Evolutionary conservation across 345 rosid species (phyloP), one percentile per base, ranked within the genome.

Genomic region (Cardiospermum halicacabum): DNA sequence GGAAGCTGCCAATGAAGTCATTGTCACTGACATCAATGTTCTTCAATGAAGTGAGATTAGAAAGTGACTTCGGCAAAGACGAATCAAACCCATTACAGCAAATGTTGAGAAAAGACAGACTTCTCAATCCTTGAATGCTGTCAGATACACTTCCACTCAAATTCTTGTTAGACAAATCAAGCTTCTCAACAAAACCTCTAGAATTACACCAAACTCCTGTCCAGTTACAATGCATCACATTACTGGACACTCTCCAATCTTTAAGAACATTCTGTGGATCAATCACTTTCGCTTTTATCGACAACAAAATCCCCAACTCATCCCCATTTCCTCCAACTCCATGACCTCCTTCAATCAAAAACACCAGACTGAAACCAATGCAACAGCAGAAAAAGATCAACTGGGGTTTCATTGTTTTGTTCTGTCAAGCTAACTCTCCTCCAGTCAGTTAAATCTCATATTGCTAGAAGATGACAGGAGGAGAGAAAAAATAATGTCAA

Each of bases 111-210:
- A 56, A 51, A 55, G 82, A 65, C 31, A 88, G 85, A 58, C 75
- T 40, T 4, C 1, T 13, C 58, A 93, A 73, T 22, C 72, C 75
- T 53, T 76, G 86, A 72, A 90, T 78, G 61, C 56, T 84, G 57
- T 82, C 77, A 8, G 97, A 84, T 7, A 93, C 59, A 58, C 59
- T 80, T 70, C 96, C 97, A 11, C 76, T 84, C 69, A 93, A 88
- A 69, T 79, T 88, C 97, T 85, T 82, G 75, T 80, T 77, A 54
- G 89, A 75, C 12, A 93, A 84, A 22, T 83, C 84, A 64, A 93
- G 89, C 72, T 77, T 85, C 70, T 66, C 82, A 8, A 93, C 92
- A 45, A 71, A 73, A 26, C 97, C 90, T 39, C 53, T 59, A 15
- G 84, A 62, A 76, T 80, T 80, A 81, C 98, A 90, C 30, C 67